Base-by-base conservation (phyloP, 2,329 filamentous ascomycete genomes). In the Pseudodiploospora longispora region DNA sequence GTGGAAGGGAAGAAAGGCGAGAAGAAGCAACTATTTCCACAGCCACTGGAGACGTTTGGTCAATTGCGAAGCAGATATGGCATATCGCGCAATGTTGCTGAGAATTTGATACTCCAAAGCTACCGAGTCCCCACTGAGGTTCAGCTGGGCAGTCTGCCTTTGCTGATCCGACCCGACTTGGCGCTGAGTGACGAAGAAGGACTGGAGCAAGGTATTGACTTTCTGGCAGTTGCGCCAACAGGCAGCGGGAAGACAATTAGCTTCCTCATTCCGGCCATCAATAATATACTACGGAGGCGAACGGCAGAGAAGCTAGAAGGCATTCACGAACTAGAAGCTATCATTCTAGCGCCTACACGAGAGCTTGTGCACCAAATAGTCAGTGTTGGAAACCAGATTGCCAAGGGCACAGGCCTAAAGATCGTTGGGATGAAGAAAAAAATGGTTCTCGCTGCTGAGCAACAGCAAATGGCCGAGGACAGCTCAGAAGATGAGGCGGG, bases 201-300 rank as follows among this genome's bases (percentile, higher is more conserved):
- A 19, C 46, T 69, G 19, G 58, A 59, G 3, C 47, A 52, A 10
- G 62, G 62, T 6, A 70, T 91, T 4, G 83, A 98, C 68, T 79
- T 98, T 34, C 65, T 98, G 50, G 87, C 87, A 0, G 82, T 97
- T 36, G 93, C 93, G 3, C 93, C 93, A 1, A 98, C 93, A 0
- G 93, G 93, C 27, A 97, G 91, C 61, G 93, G 93, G 37, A 98
- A 98, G 71, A 98, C 93, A 0, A 71, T 98, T 50, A 88, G 89
- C 12, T 98, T 96, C 57, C 66, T 97, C 55, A 85, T 98, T 36
- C 90, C 91, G 0, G 75, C 89, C 3, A 81, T 98, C 54, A 84
- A 95, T 58, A 76, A 78, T 38, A 81, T 95, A 36, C 70, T 87
- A 52, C 71, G 75, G 48, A 67, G 76, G 42, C 67, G 75, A 36